These are phyloP conservation scores for Barnettozyma populi DNA, from an alignment of 805 yeast genomes.

Conservation along the genomic window DNA sequence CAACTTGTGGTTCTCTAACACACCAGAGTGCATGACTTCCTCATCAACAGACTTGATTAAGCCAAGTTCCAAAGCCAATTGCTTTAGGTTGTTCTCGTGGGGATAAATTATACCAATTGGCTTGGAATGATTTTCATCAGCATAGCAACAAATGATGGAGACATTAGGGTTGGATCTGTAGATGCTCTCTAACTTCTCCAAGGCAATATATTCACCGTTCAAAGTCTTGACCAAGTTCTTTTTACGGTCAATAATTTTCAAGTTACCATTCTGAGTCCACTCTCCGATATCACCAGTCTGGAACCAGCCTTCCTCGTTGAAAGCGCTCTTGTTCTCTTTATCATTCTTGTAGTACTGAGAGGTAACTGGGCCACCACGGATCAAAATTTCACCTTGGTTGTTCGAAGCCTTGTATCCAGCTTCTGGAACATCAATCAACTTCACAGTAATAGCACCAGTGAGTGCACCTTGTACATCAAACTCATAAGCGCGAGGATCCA, in stretches of 20 bases:
- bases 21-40: constrained; percentile 36
- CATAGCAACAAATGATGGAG: constrained; percentile 84
- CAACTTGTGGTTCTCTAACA: constrained; percentile 53
- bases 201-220: constrained; percentile 96
- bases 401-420: constrained; percentile 88
- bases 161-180: constrained; percentile 81
- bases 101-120: constrained; percentile 91
- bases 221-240: constrained; percentile 93
- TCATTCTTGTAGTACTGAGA: constrained; percentile 78
- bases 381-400: constrained; percentile 87
- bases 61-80: constrained; percentile 52
- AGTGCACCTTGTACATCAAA: constrained; percentile 78
- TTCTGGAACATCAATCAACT: constrained; percentile 85
- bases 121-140: constrained; percentile 81
- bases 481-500: constrained; percentile 61
- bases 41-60: constrained; percentile 39
- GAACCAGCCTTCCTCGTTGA: constrained; percentile 83
- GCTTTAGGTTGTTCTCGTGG: constrained; percentile 57
- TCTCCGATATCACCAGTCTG: constrained; percentile 95
- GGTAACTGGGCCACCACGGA: constrained; percentile 69
- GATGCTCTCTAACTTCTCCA: constrained; percentile 87
- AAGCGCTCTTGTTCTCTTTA: constrained; percentile 71
- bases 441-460: constrained; percentile 77
- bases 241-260: constrained; percentile 85
- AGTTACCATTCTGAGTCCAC: constrained; percentile 77